Evolutionary conservation across 2,329 filamentous ascomycete species (phyloP).

Genomic region (Aspergillus sp.): DNA sequence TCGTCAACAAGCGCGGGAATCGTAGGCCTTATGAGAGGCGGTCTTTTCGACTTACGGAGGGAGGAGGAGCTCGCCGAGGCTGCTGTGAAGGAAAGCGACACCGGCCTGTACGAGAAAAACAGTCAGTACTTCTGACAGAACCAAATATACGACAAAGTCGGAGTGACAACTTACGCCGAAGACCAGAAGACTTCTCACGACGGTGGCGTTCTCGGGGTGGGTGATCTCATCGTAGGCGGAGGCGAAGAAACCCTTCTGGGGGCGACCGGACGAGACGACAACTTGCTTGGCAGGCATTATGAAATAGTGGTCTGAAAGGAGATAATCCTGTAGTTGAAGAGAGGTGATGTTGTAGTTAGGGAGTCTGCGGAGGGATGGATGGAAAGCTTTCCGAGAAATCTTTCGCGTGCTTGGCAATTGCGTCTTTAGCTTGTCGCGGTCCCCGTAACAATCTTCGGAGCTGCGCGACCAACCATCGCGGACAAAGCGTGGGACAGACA

Average conservation of each 20-base stretch:
- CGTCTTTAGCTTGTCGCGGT: slow-evolving; percentile 30
- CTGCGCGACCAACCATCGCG: slow-evolving; percentile 9
- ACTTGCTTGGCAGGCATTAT: slow-evolving; percentile 66
- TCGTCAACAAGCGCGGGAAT: slow-evolving; percentile 13
- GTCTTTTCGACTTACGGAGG: slow-evolving; percentile 51
- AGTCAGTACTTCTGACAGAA: slow-evolving; percentile 11
- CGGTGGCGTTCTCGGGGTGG: slow-evolving; percentile 65
- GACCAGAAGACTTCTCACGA: slow-evolving; percentile 66
- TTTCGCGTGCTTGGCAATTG: slow-evolving; percentile 34
- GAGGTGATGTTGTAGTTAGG: slow-evolving; percentile 8
- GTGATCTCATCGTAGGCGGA: slow-evolving; percentile 63
- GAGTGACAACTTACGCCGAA: slow-evolving; percentile 60
- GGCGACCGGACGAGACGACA: slow-evolving; percentile 48
- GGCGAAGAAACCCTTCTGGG: slow-evolving; percentile 53
- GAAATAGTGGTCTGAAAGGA: slow-evolving; percentile 4
- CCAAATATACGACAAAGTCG: neutral
- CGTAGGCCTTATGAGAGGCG: slow-evolving; percentile 21
- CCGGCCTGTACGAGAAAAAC: slow-evolving; percentile 52
- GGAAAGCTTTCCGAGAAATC: slow-evolving; percentile 31
- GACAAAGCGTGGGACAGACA: neutral
- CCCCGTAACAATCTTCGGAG: slow-evolving; percentile 26
- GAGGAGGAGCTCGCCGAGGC: slow-evolving; percentile 66
- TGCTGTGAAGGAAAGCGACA: slow-evolving; percentile 66
- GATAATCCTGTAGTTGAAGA: slow-evolving; percentile 7
- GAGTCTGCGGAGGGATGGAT: slow-evolving; percentile 2